phyloP scores from a whole-genome alignment of 129 eudicot genomes.

The Kitagawia praeruptora region DNA sequence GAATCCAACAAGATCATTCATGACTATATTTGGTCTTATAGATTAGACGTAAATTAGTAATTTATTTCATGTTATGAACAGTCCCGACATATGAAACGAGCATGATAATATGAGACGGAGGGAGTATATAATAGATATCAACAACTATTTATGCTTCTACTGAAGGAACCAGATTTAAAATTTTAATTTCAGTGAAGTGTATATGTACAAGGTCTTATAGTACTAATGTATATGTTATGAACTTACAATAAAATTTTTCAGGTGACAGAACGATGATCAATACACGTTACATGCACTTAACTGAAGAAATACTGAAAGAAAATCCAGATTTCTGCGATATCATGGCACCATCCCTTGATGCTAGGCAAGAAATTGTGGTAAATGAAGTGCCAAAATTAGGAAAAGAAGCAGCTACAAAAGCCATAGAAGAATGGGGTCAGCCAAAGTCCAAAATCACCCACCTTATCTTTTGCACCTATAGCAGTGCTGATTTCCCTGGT shows the following conservation, averaged over 20 bases:
- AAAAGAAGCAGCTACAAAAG: constrained; percentile 39
- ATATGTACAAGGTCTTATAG: too few relatives aligned
- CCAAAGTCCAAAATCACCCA: constrained; percentile 47
- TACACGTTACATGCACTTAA: constrained; percentile 34
- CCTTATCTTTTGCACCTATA: constrained; percentile 40
- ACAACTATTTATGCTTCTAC: too few relatives aligned
- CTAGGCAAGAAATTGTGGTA: constrained; percentile 68
- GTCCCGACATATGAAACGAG: too few relatives aligned
- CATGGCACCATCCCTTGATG: constrained; percentile 42
- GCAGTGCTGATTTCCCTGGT: constrained; percentile 48
- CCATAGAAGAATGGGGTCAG: constrained; percentile 46
- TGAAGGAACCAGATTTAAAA: too few relatives aligned
- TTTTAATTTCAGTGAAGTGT: too few relatives aligned
- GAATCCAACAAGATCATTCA: too few relatives aligned
- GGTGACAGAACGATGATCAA: constrained; percentile 33
- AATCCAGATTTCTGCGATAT: constrained; percentile 24
- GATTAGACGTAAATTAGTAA: too few relatives aligned
- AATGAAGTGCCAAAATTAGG: constrained; percentile 58
- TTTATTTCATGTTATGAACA: too few relatives aligned
- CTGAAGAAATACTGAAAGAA: constrained; percentile 33
- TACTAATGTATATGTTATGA: background rate
- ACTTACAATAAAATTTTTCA: background rate
- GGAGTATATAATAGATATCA: too few relatives aligned
- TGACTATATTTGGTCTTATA: too few relatives aligned
- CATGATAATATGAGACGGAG: too few relatives aligned